A percentile compares a stretch with the other conserved stretches of the same genome.
phyloP scores from a whole-genome alignment of 164 flowering plant species.

The Piper betle region DNA sequence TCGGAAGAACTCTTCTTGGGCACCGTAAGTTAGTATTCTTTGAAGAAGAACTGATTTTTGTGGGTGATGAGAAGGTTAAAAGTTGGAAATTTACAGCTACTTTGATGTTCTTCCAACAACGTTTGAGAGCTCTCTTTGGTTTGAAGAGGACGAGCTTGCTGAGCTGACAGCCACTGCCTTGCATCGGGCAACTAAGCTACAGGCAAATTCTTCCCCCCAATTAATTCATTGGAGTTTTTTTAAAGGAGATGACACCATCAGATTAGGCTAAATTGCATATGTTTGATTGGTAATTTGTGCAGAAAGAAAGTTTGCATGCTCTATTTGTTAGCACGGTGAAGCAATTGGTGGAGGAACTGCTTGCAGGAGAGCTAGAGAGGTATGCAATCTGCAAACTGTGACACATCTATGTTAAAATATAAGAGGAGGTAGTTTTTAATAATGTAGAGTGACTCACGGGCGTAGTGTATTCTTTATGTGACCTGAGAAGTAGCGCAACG shows the following conservation, averaged over 20 bases:
- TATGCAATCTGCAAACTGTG: background rate
- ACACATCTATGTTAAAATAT: background rate
- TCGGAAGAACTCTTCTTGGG: constrained; percentile 86
- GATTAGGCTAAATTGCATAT: background rate
- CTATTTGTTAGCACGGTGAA: constrained; percentile 66
- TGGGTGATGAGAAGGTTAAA: background rate
- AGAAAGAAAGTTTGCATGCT: constrained; percentile 61
- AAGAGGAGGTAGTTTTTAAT: too few relatives aligned
- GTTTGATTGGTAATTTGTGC: constrained; percentile 9
- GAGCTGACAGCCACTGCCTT: constrained; percentile 85
- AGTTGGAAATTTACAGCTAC: constrained; percentile 35
- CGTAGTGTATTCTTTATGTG: too few relatives aligned
- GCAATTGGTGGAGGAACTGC: constrained; percentile 53
- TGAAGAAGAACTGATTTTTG: background rate
- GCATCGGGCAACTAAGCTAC: constrained; percentile 62
- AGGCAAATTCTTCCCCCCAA: constrained; percentile 27
- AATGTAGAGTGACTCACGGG: too few relatives aligned
- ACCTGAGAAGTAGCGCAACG: too few relatives aligned
- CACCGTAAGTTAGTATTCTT: constrained; percentile 45
- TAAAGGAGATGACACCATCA: background rate
- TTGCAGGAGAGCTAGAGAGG: constrained; percentile 36
- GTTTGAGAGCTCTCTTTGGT: constrained; percentile 95
- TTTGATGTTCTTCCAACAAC: constrained; percentile 82
- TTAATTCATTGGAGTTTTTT: background rate
- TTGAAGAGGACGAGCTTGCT: constrained; percentile 59